phyloP scores from a whole-genome alignment of 2,329 filamentous ascomycete genomes.

The Pseudodiploospora longispora region DNA sequence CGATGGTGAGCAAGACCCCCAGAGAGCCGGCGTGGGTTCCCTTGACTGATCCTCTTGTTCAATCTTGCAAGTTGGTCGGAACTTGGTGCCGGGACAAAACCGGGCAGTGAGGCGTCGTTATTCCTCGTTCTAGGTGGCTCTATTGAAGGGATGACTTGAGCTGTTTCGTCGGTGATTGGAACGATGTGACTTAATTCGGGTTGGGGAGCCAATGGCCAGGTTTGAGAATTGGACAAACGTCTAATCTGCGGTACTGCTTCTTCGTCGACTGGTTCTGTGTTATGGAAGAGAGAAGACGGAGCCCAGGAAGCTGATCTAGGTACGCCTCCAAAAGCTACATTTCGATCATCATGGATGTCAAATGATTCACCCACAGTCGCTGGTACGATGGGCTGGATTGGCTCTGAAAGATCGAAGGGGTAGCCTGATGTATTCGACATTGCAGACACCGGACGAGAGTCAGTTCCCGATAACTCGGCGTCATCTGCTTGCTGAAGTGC shows the following conservation, averaged over 20 bases:
- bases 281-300: no score
- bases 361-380: no score
- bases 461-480: background rate
- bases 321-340: no score
- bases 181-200: constrained; percentile 9
- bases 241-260: constrained; percentile 4
- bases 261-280: no score
- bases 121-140: background rate
- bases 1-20: constrained; percentile 25
- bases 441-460: background rate
- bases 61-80: constrained; percentile 32
- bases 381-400: no score
- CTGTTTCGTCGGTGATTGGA: no score
- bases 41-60: constrained; percentile 29
- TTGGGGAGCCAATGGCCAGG: constrained; percentile 37
- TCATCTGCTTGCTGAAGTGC: constrained; percentile 4
- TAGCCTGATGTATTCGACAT: no score
- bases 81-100: constrained; percentile 30
- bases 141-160: no score
- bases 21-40: constrained; percentile 33
- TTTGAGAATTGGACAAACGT: constrained; percentile 29
- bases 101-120: constrained; percentile 10
- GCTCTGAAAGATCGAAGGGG: no score
- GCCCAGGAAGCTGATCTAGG: no score
- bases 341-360: no score